Evolutionary conservation across 441 rosid genomes (phyloP), one percentile per base, ranked within the genome.

Genomic region (Gossypium schwendimanii): DNA sequence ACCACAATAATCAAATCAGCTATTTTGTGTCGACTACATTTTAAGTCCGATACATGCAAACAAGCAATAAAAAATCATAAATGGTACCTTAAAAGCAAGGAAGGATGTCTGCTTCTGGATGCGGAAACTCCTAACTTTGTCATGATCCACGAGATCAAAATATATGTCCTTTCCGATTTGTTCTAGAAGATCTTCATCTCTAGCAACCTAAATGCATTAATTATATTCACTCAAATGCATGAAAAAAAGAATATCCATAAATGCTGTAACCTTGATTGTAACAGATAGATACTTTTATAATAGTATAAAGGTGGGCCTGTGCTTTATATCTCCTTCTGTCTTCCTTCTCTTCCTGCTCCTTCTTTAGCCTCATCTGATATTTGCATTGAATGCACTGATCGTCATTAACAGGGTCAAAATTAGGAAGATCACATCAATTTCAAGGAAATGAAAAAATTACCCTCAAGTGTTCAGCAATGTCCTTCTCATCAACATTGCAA

Each of bases 121-220:
- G 49, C 97, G 96, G 73, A 94, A 94, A 74, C 85, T 89, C 47
- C 83, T 83, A 61, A 94, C 97, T 86, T 91, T 94, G 65, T 91
- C 97, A 75, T 90, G 97, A 86, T 92, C 96, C 74, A 94, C 97
- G 68, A 94, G 97, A 76, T 92, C 98, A 79, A 92, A 94, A 77
- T 84, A 94, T 74, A 91, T 85, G 76, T 88, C 92, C 84, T 79
- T 87, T 70, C 98, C 98, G 73, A 92, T 87, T 82, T 94, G 97
- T 78, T 91, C 91, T 31, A 69, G 81, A 71, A 94, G 82, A 82
- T 94, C 98, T 82, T 84, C 94, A 82, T 92, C 96, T 71, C 96
- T 89, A 45, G 98, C 94, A 71, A 92, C 93, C 99, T 92, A 75
- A 69, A 58, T 68, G 53, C 53, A 31, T 49, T n/a, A 74, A 36